phyloP scores from a whole-genome alignment of 2,329 filamentous ascomycete species.

The Colletotrichum spinosum region DNA sequence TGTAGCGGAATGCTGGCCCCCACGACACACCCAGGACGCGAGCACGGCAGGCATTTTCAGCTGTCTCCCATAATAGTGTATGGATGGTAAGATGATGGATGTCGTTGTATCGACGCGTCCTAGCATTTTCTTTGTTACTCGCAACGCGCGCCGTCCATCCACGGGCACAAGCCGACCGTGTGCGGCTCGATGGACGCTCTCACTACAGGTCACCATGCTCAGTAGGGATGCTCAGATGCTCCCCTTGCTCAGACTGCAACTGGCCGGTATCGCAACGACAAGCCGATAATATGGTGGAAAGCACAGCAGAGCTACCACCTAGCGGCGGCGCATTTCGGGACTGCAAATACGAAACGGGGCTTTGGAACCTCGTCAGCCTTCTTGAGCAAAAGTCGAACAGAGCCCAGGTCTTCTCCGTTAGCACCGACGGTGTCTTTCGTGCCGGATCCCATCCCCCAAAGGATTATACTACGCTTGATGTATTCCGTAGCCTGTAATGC shows the following conservation, averaged over 20 bases:
- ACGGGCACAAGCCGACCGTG: not conserved
- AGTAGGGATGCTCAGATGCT: constrained; percentile 14
- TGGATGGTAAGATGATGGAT: too few relatives aligned
- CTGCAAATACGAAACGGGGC: constrained; percentile 12
- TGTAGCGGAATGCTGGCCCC: constrained; percentile 1
- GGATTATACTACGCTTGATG: too few relatives aligned
- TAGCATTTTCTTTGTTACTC: constrained; percentile 3
- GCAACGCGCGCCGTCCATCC: not conserved
- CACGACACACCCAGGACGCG: not conserved
- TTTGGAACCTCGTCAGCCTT: constrained; percentile 29
- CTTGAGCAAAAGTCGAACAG: constrained; percentile 14
- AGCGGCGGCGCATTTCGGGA: not conserved
- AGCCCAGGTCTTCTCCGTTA: constrained; percentile 9
- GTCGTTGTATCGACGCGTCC: too few relatives aligned
- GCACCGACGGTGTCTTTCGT: constrained; percentile 21
- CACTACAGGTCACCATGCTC: not conserved
- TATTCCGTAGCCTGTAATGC: too few relatives aligned
- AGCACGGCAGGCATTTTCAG: constrained; percentile 14
- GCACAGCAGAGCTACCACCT: constrained; percentile 8
- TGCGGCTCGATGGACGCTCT: not conserved
- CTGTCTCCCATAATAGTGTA: not conserved
- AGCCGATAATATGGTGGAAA: not conserved
- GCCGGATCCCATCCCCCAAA: not conserved
- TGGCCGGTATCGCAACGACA: constrained; percentile 29
- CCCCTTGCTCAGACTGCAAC: constrained; percentile 2